Evolutionary conservation across 305 asterid species (phyloP).

Genomic region (Solanum chacoense): DNA sequence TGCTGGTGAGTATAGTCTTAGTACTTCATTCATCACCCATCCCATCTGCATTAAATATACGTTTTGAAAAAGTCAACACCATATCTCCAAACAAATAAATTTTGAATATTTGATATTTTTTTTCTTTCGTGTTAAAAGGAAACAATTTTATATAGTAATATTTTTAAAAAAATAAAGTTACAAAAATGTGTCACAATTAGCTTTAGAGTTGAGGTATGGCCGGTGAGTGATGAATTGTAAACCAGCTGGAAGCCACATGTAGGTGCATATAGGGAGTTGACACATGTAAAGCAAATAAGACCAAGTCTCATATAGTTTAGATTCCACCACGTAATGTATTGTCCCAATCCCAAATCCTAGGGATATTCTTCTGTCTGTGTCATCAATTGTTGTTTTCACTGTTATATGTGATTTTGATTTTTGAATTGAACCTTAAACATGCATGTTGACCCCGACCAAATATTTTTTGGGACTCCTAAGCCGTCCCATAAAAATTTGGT

Average conservation of each 20-base stretch:
- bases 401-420: background rate
- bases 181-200: background rate
- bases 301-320: background rate
- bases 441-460: background rate
- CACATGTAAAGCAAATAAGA: background rate
- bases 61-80: background rate
- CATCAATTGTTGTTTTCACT: background rate
- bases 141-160: background rate
- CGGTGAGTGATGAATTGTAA: background rate
- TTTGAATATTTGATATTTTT: background rate
- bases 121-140: no score
- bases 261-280: background rate
- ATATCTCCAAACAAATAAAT: background rate
- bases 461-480: background rate
- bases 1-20: slow-evolving; percentile 70
- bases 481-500: background rate
- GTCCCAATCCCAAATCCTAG: background rate
- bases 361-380: background rate
- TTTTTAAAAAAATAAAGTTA: no score
- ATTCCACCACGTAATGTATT: background rate
- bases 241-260: background rate
- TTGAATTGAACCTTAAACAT: background rate
- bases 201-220: background rate
- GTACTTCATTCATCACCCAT: slow-evolving; percentile 82
- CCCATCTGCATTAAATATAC: slow-evolving; percentile 51